These are phyloP conservation scores for Collybia sp. DNA, from an alignment of 768 basidiomycete species.

Conservation along the genomic window DNA sequence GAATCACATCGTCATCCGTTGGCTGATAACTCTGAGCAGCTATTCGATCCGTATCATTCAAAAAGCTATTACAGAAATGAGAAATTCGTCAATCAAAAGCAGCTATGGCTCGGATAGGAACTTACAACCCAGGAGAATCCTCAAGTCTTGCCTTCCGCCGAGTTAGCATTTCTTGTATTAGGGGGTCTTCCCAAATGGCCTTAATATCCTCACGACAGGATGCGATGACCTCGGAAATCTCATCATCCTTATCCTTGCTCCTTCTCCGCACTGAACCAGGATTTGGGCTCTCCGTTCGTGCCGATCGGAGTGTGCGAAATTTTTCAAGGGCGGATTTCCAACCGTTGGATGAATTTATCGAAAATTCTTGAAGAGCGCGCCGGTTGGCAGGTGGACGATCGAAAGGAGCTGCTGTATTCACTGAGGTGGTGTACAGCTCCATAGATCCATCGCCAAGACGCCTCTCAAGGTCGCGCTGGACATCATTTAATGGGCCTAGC, in stretches of 20 bases:
- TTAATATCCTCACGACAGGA: slow-evolving; percentile 64
- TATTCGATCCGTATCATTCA: slow-evolving; percentile 66
- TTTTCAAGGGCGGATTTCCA: slow-evolving; percentile 63
- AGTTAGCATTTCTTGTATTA: slow-evolving; percentile 55
- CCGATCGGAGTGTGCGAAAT: slow-evolving; percentile 36
- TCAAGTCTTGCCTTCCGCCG: slow-evolving; percentile 56
- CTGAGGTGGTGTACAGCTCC: slow-evolving; percentile 39
- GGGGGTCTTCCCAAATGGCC: slow-evolving; percentile 61
- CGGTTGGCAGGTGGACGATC: slow-evolving; percentile 19
- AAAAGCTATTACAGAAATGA: slow-evolving; percentile 60
- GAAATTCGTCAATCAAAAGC: not conserved
- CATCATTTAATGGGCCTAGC: slow-evolving; percentile 50
- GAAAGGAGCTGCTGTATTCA: slow-evolving; percentile 37
- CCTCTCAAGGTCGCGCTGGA: slow-evolving; percentile 57
- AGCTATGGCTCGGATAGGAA: slow-evolving; percentile 10
- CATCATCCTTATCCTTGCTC: slow-evolving; percentile 42
- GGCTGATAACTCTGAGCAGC: slow-evolving; percentile 61
- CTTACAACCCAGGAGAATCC: slow-evolving; percentile 72
- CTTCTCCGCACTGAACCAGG: slow-evolving; percentile 17
- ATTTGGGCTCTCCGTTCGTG: slow-evolving; percentile 13
- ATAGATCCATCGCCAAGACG: slow-evolving; percentile 54
- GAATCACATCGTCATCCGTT: slow-evolving; percentile 71
- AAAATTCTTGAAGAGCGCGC: slow-evolving; percentile 43
- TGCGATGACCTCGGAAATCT: slow-evolving; percentile 53
- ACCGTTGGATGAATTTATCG: slow-evolving; percentile 57